These are phyloP conservation scores for Larix kaempferi DNA, from an alignment of 75 land plant genomes.

Conservation along the genomic window DNA sequence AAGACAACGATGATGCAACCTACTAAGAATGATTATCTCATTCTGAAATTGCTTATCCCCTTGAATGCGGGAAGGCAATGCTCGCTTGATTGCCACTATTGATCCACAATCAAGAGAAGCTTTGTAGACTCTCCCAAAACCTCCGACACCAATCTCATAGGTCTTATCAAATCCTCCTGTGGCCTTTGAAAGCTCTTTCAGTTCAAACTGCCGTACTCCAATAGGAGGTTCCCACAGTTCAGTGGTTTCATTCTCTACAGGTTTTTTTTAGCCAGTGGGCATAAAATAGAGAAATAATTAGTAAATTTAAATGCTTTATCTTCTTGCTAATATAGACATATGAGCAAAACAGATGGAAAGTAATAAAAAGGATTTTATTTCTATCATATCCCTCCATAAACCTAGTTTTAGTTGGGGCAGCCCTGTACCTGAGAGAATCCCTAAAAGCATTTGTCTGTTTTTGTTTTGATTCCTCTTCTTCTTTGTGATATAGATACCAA, in stretches of 20 bases:
- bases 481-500: neutral
- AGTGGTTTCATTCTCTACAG: neutral
- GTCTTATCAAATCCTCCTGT: constrained; percentile 57
- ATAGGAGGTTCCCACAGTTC: constrained; percentile 8
- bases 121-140: constrained; percentile 87
- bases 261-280: neutral
- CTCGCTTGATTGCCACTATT: constrained; percentile 82
- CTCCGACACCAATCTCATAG: constrained; percentile 76
- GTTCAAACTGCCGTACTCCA: constrained; percentile 64
- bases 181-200: constrained; percentile 64
- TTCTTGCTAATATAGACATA: neutral
- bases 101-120: constrained; percentile 54
- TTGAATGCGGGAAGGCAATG: constrained; percentile 65
- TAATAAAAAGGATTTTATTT: neutral
- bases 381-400: neutral
- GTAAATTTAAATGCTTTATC: neutral
- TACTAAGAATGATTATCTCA: constrained; percentile 76
- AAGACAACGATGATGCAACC: constrained; percentile 84
- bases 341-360: neutral
- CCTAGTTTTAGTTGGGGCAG: neutral
- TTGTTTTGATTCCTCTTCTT: neutral
- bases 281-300: neutral
- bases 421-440: neutral
- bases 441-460: neutral
- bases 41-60: constrained; percentile 80